These are phyloP conservation scores for Pseudogymnoascus sp. DNA, from an alignment of 2,329 filamentous ascomycete species.

Conservation along the genomic window DNA sequence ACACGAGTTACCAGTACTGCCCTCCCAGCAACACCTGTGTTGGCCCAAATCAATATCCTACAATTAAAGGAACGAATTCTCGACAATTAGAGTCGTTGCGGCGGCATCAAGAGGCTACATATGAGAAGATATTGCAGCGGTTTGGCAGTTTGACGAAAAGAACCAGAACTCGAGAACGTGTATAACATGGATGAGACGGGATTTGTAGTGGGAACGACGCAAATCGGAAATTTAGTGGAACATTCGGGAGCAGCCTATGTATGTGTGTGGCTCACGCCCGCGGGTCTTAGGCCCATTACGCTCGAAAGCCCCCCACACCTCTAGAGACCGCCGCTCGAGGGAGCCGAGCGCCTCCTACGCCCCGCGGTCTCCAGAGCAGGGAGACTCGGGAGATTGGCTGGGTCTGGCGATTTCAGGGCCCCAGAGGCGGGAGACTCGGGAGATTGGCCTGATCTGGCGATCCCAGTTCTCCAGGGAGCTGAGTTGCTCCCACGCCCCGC, in stretches of 20 bases:
- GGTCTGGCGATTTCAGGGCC: too few species aligned
- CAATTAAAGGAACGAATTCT: background rate
- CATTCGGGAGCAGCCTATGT: background rate
- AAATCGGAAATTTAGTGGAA: background rate
- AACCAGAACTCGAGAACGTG: background rate
- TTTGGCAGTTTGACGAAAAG: background rate
- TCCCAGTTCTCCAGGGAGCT: background rate
- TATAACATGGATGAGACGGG: constrained; percentile 13
- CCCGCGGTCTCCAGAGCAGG: background rate
- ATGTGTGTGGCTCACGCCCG: background rate
- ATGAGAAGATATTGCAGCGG: background rate
- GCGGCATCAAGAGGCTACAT: background rate
- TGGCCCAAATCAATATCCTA: background rate
- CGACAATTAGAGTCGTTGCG: background rate
- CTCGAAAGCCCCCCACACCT: background rate
- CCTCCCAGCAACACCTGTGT: background rate
- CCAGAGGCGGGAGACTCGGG: too few species aligned
- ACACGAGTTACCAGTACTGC: background rate
- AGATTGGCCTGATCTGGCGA: too few species aligned
- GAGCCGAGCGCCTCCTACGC: background rate
- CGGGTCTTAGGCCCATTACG: background rate
- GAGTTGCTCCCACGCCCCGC: too few species aligned
- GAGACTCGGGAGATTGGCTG: too few species aligned
- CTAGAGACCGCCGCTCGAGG: background rate
- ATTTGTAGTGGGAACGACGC: constrained; percentile 1